Conservation (phyloP, 2,329 filamentous ascomycete genomes). For the Fusarium redolens region DNA sequence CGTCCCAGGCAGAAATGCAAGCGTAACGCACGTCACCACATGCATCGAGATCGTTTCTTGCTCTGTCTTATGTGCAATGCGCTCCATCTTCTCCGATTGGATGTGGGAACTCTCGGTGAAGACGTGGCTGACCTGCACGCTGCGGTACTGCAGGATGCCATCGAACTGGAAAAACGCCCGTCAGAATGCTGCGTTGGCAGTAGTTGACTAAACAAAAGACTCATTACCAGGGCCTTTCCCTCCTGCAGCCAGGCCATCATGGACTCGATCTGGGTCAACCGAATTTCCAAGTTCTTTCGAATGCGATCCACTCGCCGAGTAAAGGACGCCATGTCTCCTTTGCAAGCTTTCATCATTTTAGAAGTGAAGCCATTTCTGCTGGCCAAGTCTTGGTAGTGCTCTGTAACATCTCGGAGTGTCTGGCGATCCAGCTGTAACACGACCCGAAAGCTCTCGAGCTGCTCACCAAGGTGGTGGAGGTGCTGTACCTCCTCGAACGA, state of each 20-base stretch:
- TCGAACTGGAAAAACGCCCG: not conserved
- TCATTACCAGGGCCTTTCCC: not conserved
- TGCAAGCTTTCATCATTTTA: not conserved
- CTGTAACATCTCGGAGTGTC: constrained; percentile 1
- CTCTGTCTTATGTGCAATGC: constrained; percentile 62
- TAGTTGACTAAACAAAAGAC: no score
- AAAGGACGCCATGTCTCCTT: not conserved
- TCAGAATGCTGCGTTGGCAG: not conserved
- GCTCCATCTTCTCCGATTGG: not conserved
- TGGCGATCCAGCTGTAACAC: constrained; percentile 22
- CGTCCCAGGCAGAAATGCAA: not conserved
- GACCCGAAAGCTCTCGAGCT: constrained; percentile 4
- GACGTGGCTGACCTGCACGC: not conserved
- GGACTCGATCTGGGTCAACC: constrained; percentile 7
- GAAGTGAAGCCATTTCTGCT: not conserved
- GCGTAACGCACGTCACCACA: rapidly evolving
- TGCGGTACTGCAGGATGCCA: not conserved
- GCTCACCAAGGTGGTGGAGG: constrained; percentile 8
- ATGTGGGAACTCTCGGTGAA: not conserved
- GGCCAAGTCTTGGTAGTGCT: constrained; percentile 4
- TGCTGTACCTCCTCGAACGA: constrained; percentile 11
- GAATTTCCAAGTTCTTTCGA: constrained; percentile 10
- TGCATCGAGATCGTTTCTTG: not conserved
- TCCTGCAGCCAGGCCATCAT: not conserved
- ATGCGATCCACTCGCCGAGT: constrained; percentile 5